A percentile compares a stretch with the other conserved stretches of the same genome.
These are phyloP conservation scores for Akebia trifoliata DNA, from an alignment of 164 flowering plant species.

Conservation along the genomic window DNA sequence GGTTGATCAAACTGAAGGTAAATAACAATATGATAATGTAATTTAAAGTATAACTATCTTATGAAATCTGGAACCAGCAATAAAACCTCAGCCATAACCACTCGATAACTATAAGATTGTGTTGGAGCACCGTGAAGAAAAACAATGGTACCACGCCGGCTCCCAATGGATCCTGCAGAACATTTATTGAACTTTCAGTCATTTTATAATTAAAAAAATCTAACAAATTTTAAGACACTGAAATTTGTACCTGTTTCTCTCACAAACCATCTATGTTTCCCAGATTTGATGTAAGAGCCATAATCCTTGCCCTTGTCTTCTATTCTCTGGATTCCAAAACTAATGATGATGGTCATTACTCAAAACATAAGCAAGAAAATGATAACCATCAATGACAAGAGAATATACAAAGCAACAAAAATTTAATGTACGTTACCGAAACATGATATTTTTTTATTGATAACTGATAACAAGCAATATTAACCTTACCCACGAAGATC, in stretches of 20 bases:
- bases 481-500: no score
- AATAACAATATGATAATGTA: no score
- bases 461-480: no score
- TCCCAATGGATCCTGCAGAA: constrained; percentile 56
- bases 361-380: not conserved
- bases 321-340: constrained; percentile 51
- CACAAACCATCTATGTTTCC: constrained; percentile 82
- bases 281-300: constrained; percentile 66
- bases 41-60: no score
- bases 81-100: constrained; percentile 85
- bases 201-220: not conserved
- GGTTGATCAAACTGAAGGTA: no score
- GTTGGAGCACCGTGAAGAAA: constrained; percentile 98
- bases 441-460: no score
- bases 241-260: constrained; percentile 74
- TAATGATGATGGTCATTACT: not conserved
- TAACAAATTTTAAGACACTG: not conserved
- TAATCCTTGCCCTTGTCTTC: constrained; percentile 90
- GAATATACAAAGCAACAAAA: not conserved
- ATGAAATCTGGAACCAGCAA: no score
- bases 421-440: no score
- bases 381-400: not conserved
- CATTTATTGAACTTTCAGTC: not conserved
- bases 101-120: constrained; percentile 87
- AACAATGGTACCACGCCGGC: constrained; percentile 69